These are phyloP conservation scores for Aspergillus carlsbadensis DNA, from an alignment of 495 filamentous ascomycete genomes.

Conservation along the genomic window DNA sequence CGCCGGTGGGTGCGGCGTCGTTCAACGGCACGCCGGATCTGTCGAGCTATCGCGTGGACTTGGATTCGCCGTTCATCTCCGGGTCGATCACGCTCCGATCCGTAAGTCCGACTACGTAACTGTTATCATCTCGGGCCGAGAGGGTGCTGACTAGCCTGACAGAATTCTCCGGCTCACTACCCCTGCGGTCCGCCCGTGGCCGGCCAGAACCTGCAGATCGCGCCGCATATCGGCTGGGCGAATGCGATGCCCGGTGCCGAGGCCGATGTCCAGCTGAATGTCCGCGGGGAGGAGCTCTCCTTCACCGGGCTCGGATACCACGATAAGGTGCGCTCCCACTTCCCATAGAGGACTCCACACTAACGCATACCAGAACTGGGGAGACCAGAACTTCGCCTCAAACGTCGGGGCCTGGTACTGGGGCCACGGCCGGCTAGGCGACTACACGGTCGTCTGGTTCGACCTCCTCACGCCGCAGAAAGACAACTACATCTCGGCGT, in stretches of 20 bases:
- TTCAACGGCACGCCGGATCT: background rate
- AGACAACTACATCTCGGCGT: background rate
- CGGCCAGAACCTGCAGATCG: background rate
- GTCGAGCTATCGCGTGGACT: background rate
- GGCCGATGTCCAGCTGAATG: background rate
- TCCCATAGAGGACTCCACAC: background rate
- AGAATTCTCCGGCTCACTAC: background rate
- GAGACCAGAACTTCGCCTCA: background rate
- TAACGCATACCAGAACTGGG: slow-evolving; percentile 1
- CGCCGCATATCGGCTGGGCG: background rate
- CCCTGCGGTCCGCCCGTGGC: background rate
- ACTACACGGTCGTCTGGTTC: background rate
- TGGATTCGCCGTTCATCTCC: background rate
- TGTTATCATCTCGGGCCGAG: too few relatives aligned
- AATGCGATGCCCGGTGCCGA: background rate
- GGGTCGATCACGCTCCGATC: too few relatives aligned
- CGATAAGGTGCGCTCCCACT: background rate
- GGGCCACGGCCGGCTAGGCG: background rate
- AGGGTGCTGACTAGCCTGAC: too few relatives aligned
- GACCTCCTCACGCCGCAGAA: background rate
- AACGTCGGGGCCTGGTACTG: slow-evolving; percentile 1
- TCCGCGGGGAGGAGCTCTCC: background rate
- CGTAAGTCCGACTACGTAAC: too few relatives aligned
- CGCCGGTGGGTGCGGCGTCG: background rate
- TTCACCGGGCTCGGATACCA: background rate